Percentiles rank a stretch among this genome's conserved stretches.
These are phyloP conservation scores for Backusella westeae DNA, from an alignment of 192 early-diverging fungal species.

Conservation along the genomic window DNA sequence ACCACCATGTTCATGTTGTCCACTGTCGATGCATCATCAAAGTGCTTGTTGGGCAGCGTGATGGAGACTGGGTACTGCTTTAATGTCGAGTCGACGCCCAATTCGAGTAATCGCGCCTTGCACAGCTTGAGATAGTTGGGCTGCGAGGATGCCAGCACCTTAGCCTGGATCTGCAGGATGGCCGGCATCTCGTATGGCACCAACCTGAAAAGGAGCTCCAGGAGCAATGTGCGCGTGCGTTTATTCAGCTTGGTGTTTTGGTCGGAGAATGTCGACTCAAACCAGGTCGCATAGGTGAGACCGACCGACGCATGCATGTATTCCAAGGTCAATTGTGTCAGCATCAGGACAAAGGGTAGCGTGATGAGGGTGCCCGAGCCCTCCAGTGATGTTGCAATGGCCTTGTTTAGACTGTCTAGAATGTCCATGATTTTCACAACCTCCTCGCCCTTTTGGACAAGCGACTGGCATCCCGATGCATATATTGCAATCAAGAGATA, in stretches of 20 bases:
- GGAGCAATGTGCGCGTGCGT: neutral
- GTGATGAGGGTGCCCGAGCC: neutral
- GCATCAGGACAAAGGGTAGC: neutral
- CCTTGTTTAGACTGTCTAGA: neutral
- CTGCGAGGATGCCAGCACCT: neutral
- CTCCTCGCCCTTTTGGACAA: neutral
- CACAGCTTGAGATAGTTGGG: neutral
- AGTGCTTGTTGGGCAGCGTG: neutral
- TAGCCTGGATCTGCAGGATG: slow-evolving; percentile 11
- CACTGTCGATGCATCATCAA: neutral
- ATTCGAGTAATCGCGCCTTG: neutral
- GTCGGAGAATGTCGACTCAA: neutral
- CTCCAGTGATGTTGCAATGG: neutral
- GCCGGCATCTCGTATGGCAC: neutral
- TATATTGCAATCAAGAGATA: neutral
- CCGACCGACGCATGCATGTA: neutral
- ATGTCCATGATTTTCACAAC: neutral
- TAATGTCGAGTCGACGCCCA: slow-evolving; percentile 1
- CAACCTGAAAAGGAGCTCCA: neutral
- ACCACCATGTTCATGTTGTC: neutral
- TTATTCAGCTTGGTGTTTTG: neutral
- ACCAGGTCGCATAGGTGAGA: neutral
- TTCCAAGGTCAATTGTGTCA: neutral
- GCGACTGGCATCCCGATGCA: neutral
- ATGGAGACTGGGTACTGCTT: neutral